Evolutionary conservation across 164 flowering plant genomes (phyloP).

Genomic region (Vitis labrusca): DNA sequence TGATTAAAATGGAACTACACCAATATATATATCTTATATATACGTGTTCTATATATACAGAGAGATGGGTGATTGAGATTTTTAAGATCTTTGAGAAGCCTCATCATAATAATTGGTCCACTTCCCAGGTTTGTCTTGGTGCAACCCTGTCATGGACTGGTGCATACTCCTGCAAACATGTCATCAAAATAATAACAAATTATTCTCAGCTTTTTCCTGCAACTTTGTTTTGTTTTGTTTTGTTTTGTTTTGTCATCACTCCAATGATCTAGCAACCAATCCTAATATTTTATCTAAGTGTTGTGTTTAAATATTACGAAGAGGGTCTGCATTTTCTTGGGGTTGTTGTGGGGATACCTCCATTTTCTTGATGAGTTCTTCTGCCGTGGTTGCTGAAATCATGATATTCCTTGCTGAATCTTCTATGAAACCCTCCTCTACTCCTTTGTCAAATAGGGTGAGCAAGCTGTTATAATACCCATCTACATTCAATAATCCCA

Average conservation of each 20-base stretch:
- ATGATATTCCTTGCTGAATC: constrained; percentile 51
- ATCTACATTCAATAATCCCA: constrained; percentile 66
- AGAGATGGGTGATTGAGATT: constrained; percentile 6
- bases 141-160: constrained; percentile 56
- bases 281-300: neutral
- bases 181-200: constrained; percentile 10
- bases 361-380: constrained; percentile 52
- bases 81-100: constrained; percentile 25
- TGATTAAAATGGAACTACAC: constrained; percentile 4
- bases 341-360: constrained; percentile 37
- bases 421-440: constrained; percentile 73
- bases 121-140: constrained; percentile 55
- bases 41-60: neutral
- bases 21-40: neutral
- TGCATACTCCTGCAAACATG: constrained; percentile 47
- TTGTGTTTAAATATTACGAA: neutral
- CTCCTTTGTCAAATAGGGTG: constrained; percentile 66
- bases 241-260: constrained; percentile 3
- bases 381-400: constrained; percentile 48
- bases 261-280: constrained; percentile 27
- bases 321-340: neutral
- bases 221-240: constrained; percentile 1
- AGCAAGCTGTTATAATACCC: constrained; percentile 65
- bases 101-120: constrained; percentile 36
- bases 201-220: constrained; percentile 11